Conservation (phyloP, 352 stramenopile genomes). For the Globisporangium viniferum region DNA sequence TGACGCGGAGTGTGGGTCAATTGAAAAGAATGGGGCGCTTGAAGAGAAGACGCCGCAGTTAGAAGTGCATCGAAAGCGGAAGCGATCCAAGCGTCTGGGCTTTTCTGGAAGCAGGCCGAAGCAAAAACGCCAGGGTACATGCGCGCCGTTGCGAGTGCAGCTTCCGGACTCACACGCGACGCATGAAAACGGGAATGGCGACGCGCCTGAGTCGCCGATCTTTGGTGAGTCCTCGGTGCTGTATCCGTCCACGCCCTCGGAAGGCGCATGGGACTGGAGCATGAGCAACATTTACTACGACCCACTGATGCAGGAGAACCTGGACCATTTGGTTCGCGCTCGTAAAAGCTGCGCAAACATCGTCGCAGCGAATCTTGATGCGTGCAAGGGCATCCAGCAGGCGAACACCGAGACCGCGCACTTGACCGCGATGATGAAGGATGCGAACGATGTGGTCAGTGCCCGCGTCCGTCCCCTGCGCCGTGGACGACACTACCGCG, state of each 20-base stretch:
- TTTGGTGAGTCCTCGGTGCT: constrained; percentile 40
- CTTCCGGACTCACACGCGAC: constrained; percentile 23
- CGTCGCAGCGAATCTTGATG: constrained; percentile 40
- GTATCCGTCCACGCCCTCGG: constrained; percentile 34
- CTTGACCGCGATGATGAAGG: constrained; percentile 38
- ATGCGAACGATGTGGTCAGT: constrained; percentile 30
- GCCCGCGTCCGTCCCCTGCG: constrained; percentile 32
- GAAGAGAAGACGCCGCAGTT: constrained; percentile 3
- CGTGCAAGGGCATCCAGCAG: constrained; percentile 20
- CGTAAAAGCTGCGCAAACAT: constrained; percentile 55
- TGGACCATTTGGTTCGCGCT: constrained; percentile 50
- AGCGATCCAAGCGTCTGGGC: constrained; percentile 41
- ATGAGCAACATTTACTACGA: constrained; percentile 58
- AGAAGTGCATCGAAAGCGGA: constrained; percentile 27
- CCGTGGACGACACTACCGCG: constrained; percentile 65
- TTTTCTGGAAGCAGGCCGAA: constrained; percentile 27
- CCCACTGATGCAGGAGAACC: constrained; percentile 36
- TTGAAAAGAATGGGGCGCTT: background rate
- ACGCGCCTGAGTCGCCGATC: constrained; percentile 34
- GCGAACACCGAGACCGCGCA: constrained; percentile 28
- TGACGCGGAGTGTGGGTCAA: background rate
- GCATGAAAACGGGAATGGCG: constrained; percentile 16
- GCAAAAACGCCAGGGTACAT: constrained; percentile 14
- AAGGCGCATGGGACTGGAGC: constrained; percentile 59
- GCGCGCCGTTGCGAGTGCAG: constrained; percentile 22